Conservation (phyloP, 2,329 filamentous ascomycete species). For the Colletotrichum tofieldiae region DNA sequence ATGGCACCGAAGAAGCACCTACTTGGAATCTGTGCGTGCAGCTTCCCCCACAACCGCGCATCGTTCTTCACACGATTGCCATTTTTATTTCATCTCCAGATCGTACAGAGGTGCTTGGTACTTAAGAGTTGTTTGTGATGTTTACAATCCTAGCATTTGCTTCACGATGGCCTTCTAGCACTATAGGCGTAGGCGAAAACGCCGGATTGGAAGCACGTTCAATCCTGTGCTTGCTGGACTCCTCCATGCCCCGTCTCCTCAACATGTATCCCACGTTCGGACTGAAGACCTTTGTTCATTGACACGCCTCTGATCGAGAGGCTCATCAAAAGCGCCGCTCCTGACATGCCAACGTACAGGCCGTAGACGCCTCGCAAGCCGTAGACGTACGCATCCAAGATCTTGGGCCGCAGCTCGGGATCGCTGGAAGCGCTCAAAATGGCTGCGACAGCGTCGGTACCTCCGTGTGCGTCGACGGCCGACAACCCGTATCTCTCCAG, state of each 20-base stretch:
- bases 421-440: background rate
- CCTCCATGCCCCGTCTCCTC: background rate
- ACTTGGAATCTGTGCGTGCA: background rate
- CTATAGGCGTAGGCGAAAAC: background rate
- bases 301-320: background rate
- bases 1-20: background rate
- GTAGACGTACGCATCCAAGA: constrained; percentile 10
- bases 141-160: background rate
- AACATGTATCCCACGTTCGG: background rate
- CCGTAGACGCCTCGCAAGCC: constrained; percentile 9
- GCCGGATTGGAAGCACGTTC: background rate
- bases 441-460: background rate
- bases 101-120: background rate
- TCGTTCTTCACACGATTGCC: background rate
- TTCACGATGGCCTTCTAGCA: background rate
- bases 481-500: background rate
- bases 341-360: constrained; percentile 1
- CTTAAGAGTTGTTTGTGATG: background rate
- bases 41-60: background rate
- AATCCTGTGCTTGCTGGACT: background rate
- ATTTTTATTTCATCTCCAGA: background rate
- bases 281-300: background rate
- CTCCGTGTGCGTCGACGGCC: background rate
- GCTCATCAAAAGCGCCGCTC: constrained; percentile 11
- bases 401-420: background rate